Percentiles rank a stretch among this genome's conserved stretches.
Evolutionary conservation across 169 alveolate genomes (phyloP).

Genomic region (Ichthyophthirius multifiliis): DNA sequence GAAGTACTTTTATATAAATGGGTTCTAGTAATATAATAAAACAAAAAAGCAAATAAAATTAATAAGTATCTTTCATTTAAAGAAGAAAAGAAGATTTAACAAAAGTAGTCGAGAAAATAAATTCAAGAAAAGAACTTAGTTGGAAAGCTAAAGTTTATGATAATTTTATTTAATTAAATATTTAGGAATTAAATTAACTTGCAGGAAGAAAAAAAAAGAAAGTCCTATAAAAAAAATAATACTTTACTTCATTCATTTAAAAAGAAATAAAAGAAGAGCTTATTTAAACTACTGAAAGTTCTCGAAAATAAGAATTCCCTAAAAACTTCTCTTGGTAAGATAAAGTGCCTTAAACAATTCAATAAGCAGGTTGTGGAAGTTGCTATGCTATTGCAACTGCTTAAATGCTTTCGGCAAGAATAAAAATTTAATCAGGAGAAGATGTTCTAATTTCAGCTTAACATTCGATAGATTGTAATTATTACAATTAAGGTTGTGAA

Average conservation of each 20-base stretch:
- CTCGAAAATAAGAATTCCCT: not conserved
- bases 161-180: too few species aligned
- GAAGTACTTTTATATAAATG: too few species aligned
- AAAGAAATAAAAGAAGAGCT: too few species aligned
- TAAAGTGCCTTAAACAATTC: too few species aligned
- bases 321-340: too few species aligned
- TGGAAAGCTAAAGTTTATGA: too few species aligned
- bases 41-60: conserved; percentile 1
- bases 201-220: too few species aligned
- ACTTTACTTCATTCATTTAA: too few species aligned
- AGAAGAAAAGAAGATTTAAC: not conserved
- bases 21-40: not conserved
- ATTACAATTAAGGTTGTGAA: conserved; percentile 57
- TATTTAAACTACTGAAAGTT: not conserved
- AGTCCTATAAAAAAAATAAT: too few species aligned
- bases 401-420: conserved; percentile 49
- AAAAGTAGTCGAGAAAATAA: not conserved
- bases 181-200: conserved; percentile 17
- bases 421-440: not conserved
- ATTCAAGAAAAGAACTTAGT: conserved; percentile 2
- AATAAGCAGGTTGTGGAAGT: conserved; percentile 46
- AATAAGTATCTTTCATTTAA: not conserved
- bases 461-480: conserved; percentile 46
- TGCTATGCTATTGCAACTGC: conserved; percentile 51
- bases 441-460: not conserved